Base-by-base conservation (phyloP, 2,329 filamentous ascomycete genomes). In the Incumbomyces lentus region DNA sequence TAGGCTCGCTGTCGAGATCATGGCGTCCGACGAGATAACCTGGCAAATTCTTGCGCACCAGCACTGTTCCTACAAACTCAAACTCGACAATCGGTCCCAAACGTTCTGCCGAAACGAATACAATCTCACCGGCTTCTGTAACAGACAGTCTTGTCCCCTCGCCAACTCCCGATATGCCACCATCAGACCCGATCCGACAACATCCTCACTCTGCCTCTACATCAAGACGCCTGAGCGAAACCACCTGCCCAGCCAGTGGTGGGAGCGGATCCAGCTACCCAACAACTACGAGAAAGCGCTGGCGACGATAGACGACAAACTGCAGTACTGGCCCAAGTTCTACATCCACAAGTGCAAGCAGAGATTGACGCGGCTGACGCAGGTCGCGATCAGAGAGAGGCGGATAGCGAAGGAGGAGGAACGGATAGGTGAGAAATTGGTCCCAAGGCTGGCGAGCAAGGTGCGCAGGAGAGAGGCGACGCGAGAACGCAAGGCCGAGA, bases 41-140 rank as follows among this genome's bases (percentile, higher is more conserved):
- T 98, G 92, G 92, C 82, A 89, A 65, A 86, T 95, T 48, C 95
- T 95, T 57, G 93, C 94, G 68, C 86, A 92, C 68, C 85, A 90
- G 63, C 93, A 92, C 65, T 96, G 92, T 72, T 82, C 84, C 43
- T 96, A 89, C 74, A 95, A 95, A 64, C 74, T 96, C 56, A 95
- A 94, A 60, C 86, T 80, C 71, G 86, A 82, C 16, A 85, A 86
- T 18, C 93, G 90, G 67, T 78, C 82, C 49, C 83, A 92, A 65
- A 95, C 81, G 59, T 98, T 96, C 68, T 98, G 92, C 68, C 83
- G 90, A 64, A 95, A 95, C 68, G 89, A 90, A 68, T 84, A 88
- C 75, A 94, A 93, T 64, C 82, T 88, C 52, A 84, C 79, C 11
- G 83, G 86, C 46, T 77, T 90, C 52, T 92, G 86, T 70, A 88